Percentiles rank a stretch among this genome's conserved stretches.
phyloP scores from a whole-genome alignment of 169 alveolate genomes.

The Plasmodium knowlesi region DNA sequence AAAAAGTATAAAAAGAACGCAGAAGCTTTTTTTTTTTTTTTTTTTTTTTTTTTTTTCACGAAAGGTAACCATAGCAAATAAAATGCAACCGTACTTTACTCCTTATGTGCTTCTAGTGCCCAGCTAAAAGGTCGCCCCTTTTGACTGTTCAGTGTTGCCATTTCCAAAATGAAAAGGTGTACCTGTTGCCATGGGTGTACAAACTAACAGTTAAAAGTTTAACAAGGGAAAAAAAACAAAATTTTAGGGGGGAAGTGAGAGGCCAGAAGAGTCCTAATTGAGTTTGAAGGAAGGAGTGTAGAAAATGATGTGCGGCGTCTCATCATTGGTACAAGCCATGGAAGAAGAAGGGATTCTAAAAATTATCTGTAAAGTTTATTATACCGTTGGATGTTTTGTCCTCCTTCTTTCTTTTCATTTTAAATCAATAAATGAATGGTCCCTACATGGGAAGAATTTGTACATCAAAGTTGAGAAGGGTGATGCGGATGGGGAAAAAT shows the following conservation, averaged over 20 bases:
- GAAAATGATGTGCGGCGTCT: background rate
- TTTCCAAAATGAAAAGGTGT: background rate
- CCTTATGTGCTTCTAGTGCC: background rate
- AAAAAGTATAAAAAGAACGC: background rate
- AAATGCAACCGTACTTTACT: background rate
- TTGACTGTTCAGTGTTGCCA: background rate
- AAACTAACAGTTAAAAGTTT: background rate
- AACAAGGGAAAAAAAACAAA: background rate
- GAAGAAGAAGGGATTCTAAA: background rate
- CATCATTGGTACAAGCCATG: background rate
- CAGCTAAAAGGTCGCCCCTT: background rate
- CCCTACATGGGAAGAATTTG: constrained; percentile 82
- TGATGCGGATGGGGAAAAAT: constrained; percentile 22
- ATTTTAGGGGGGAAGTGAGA: background rate
- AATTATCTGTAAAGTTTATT: constrained; percentile 42
- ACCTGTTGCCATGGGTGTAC: background rate
- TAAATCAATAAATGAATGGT: constrained; percentile 75
- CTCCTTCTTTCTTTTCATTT: constrained; percentile 71
- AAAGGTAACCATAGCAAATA: background rate
- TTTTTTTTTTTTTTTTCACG: background rate
- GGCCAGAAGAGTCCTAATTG: background rate
- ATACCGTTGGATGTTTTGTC: constrained; percentile 49
- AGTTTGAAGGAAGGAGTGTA: background rate
- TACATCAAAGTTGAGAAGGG: constrained; percentile 43
- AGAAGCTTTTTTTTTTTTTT: background rate